Base-by-base conservation (phyloP, 202 grass and related monocot species). In the Sporobolus alterniflorus region DNA sequence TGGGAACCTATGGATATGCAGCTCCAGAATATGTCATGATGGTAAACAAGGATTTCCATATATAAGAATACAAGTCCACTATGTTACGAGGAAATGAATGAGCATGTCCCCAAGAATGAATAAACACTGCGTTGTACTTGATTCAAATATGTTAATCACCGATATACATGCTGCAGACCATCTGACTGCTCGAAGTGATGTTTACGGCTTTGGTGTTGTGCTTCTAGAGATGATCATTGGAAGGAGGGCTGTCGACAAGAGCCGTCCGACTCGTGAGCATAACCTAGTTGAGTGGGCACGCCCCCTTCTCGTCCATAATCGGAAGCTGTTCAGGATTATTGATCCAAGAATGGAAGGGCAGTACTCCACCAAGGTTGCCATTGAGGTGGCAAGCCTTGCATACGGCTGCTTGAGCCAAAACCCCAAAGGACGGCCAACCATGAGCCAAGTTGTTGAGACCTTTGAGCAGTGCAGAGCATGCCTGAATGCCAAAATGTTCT, bases 1-100 rank as follows among this genome's bases (percentile, higher is more conserved):
- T 99, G 89, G 97, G 97, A 73, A 99, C 97, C 49, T 92, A 88
- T 69, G 93, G 97, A 22, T 99, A 99, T 82, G 97, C 97, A 49
- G 97, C 97, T 92, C 97, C 97, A 70, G 97, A 99, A 85, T 99
- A 99, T 82, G 77, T 99, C 72, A 96, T 96, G 97, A 99, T 66
- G 97, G 97, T 96, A 84, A 92, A 86, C 67, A 21, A 49, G 25
- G 32, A 64, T 72, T 59, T 71, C 40, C 34, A 12, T 11, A 29
- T 63, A 63, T 52, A 31, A 17, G 73, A 39, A 67, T 71, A 75
- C 57, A 65, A 22, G 2, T 32, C 44, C 40, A 17, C 50, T 54
- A 49, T 34, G 32, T 78, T 50, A 20, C 74, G 48, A 59, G 44
- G 21, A 71, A 73, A 52, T 46, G 50, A 84, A 44, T 57, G 28